phyloP scores from a whole-genome alignment of 805 yeast genomes.

The Saturnispora zaruensis region DNA sequence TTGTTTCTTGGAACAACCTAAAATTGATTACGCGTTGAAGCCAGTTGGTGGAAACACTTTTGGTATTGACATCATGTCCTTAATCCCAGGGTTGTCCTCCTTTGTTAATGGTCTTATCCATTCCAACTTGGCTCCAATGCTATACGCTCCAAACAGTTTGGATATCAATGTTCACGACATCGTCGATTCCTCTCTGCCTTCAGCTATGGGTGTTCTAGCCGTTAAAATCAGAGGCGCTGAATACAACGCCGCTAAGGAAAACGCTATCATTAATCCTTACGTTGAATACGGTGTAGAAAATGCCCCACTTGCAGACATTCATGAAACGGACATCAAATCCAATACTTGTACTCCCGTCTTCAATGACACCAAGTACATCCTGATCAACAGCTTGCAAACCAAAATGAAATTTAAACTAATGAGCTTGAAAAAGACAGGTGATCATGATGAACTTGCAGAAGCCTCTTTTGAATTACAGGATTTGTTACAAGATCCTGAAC shows the following conservation, averaged over 20 bases:
- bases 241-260: slow-evolving; percentile 33
- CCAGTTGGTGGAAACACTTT: slow-evolving; percentile 88
- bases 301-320: slow-evolving; percentile 21
- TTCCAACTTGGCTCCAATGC: slow-evolving; percentile 63
- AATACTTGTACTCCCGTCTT: slow-evolving; percentile 50
- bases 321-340: slow-evolving; percentile 49
- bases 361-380: slow-evolving; percentile 55
- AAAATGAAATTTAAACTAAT: slow-evolving; percentile 46
- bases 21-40: slow-evolving; percentile 69
- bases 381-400: slow-evolving; percentile 49
- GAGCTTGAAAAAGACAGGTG: slow-evolving; percentile 45
- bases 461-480: slow-evolving; percentile 50
- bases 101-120: slow-evolving; percentile 66
- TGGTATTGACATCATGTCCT: slow-evolving; percentile 77
- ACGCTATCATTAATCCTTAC: slow-evolving; percentile 39
- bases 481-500: slow-evolving; percentile 45
- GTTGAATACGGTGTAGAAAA: slow-evolving; percentile 30
- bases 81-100: slow-evolving; percentile 69
- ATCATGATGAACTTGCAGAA: slow-evolving; percentile 43
- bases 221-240: slow-evolving; percentile 50
- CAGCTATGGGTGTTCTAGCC: slow-evolving; percentile 62
- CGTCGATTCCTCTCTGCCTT: slow-evolving; percentile 53
- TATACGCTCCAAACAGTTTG: slow-evolving; percentile 74
- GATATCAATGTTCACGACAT: slow-evolving; percentile 70
- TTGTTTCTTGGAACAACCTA: slow-evolving; percentile 69